These are phyloP conservation scores for Phytophthora constricta DNA, from an alignment of 352 stramenopile species.

Conservation along the genomic window DNA sequence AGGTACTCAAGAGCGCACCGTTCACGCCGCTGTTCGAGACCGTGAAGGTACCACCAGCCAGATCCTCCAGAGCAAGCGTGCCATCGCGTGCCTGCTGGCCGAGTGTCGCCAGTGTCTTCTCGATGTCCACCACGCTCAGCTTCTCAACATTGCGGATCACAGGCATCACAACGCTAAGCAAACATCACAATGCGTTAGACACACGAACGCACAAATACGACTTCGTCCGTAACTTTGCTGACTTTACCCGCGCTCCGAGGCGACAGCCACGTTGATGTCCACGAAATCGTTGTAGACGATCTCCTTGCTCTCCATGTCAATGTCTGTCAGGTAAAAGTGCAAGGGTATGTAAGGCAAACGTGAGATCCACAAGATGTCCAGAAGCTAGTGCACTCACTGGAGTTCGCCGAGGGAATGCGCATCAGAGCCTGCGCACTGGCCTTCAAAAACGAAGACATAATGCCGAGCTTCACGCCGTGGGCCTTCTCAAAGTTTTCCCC, in stretches of 20 bases:
- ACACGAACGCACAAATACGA: too few species aligned
- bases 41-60: conserved; percentile 98
- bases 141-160: conserved; percentile 98
- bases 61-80: conserved; percentile 89
- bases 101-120: conserved; percentile 95
- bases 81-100: conserved; percentile 74
- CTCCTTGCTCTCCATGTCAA: conserved; percentile 98
- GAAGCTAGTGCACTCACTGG: conserved; percentile 63
- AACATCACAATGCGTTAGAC: conserved; percentile 12
- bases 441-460: conserved; percentile 99
- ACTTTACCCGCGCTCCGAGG: conserved; percentile 88
- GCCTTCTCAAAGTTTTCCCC: conserved; percentile 96
- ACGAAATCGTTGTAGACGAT: conserved; percentile 99
- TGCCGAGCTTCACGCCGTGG: conserved; percentile 98
- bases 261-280: conserved; percentile 98
- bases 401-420: conserved; percentile 97
- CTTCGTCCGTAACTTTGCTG: too few species aligned
- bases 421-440: conserved; percentile 93
- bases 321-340: conserved; percentile 59
- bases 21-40: conserved; percentile 98
- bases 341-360: conserved; percentile 16
- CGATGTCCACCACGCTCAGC: conserved; percentile 96
- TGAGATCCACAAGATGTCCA: not conserved
- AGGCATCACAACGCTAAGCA: conserved; percentile 95
- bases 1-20: conserved; percentile 98